Evolutionary conservation across 371 early-diverging fungal genomes (phyloP).

Genomic region (Haplosporangium sp.): DNA sequence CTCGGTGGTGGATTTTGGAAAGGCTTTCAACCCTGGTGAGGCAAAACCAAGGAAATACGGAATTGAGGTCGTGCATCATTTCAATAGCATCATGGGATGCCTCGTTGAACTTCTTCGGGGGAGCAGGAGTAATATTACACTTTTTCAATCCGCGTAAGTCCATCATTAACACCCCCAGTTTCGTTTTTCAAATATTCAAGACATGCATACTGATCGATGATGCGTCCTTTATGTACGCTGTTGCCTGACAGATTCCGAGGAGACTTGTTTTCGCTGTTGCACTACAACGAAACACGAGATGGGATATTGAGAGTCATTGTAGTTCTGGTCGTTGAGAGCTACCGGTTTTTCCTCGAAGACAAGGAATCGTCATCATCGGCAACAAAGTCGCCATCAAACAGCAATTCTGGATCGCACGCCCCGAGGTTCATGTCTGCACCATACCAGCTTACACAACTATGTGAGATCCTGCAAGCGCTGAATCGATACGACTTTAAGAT

Average conservation of each 20-base stretch:
- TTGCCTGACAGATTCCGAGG: constrained; percentile 57
- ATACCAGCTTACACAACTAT: constrained; percentile 65
- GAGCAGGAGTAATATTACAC: constrained; percentile 49
- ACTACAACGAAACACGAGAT: constrained; percentile 64
- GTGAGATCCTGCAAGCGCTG: constrained; percentile 70
- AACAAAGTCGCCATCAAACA: constrained; percentile 21
- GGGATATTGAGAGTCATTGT: constrained; percentile 65
- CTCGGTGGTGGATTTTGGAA: constrained; percentile 53
- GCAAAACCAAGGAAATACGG: constrained; percentile 56
- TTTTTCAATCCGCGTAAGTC: constrained; percentile 57
- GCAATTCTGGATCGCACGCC: constrained; percentile 16
- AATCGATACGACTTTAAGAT: constrained; percentile 69
- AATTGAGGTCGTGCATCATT: constrained; percentile 60
- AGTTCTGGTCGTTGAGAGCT: constrained; percentile 62
- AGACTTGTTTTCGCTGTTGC: constrained; percentile 68
- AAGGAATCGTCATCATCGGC: constrained; percentile 22
- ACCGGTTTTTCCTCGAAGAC: constrained; percentile 48
- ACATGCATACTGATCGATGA: too few species aligned
- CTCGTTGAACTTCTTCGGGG: constrained; percentile 58
- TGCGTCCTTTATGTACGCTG: too few species aligned
- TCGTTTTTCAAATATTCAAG: too few species aligned
- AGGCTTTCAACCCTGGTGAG: constrained; percentile 39
- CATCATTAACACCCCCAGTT: not conserved
- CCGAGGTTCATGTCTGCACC: constrained; percentile 48
- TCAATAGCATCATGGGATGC: constrained; percentile 65